Base-by-base conservation (phyloP, 495 filamentous ascomycete species). In the Penicillium daleae region DNA sequence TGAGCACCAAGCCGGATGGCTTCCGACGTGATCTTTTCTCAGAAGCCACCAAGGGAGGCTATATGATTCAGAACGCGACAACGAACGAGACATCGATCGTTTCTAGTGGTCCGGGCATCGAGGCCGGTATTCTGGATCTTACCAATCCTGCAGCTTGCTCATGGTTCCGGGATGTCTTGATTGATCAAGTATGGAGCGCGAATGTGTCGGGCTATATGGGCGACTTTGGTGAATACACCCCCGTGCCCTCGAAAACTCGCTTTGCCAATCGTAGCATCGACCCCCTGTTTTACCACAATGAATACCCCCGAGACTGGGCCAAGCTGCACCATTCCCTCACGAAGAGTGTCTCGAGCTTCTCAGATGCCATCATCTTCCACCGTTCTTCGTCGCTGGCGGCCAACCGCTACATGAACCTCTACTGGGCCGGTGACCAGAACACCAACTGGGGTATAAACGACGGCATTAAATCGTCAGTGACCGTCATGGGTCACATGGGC, bases 401-500 rank as follows among this genome's bases (percentile, higher is more conserved):
- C 8, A 68, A 71, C 52, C 66, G 68, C 15, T 54, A 66, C 49
- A 68, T 68, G 66, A 71, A 71, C 48, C 52, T 71, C 10, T 71
- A 68, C 63, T 71, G 68, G 68, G 66, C 61, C 21, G 68, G 68
- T 31, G 68, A 71, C 35, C 66, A 71, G 49, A 29, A 69, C 42
- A 69, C 66, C 21, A 63, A 64, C 50, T 71, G 68, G 68, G 66
- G 66, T n/a, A 44, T 66, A n/a, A 71, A 71, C 31, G 68, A 71
- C 31, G 66, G 68, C 7, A 68, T 71, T 35, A 71, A 71, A 57
- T 64, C 68, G n/a, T 52, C 66, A n/a, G 57, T 71, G 17, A 69
- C 68, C 0, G 63, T 71, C 40, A 59, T 69, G 27, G 68, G 68
- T 12, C 68, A 71, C 32, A 71, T 71, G 68, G 68, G 68, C 44